A percentile compares a stretch with the other conserved stretches of the same genome.
These are phyloP conservation scores for Leccinum disarticulatum DNA, from an alignment of 768 basidiomycete species.

Conservation along the genomic window DNA sequence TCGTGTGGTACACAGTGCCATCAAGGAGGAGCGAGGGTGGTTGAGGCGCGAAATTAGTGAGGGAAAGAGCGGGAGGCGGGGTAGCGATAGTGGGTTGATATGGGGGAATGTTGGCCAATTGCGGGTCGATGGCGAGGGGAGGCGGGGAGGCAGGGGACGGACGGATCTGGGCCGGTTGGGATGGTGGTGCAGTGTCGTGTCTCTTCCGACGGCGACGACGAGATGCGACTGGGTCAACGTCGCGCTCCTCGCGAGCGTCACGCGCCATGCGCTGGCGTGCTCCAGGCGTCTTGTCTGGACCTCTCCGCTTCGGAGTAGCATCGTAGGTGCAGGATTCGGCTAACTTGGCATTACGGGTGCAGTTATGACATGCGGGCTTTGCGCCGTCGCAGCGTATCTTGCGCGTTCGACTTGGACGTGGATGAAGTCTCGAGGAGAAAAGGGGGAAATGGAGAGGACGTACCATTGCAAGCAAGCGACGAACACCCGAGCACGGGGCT, in stretches of 20 bases:
- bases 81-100: conserved; percentile 11
- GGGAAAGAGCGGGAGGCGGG: conserved; percentile 1
- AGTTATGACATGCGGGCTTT: conserved; percentile 75
- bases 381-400: conserved; percentile 85
- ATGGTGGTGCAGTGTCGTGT: conserved; percentile 1
- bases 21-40: conserved; percentile 6
- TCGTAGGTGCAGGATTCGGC: conserved; percentile 64
- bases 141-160: conserved; percentile 4
- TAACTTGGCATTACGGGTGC: conserved; percentile 49
- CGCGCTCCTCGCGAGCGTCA: conserved; percentile 38
- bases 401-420: conserved; percentile 55
- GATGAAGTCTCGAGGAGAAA: conserved; percentile 7
- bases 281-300: conserved; percentile 79
- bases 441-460: conserved; percentile 11
- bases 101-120: conserved; percentile 18
- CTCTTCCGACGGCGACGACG: conserved; percentile 25
- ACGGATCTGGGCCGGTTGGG: conserved; percentile 3
- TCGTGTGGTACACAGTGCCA: conserved; percentile 13
- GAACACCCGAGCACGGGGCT: conserved; percentile 69
- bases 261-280: conserved; percentile 64
- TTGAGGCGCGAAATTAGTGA: conserved; percentile 9
- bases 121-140: conserved; percentile 27
- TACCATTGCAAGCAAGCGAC: conserved; percentile 82
- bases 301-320: conserved; percentile 69
- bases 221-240: conserved; percentile 25